These are phyloP conservation scores for Nicotiana undulata DNA, from an alignment of 257 asterid species.

Conservation along the genomic window DNA sequence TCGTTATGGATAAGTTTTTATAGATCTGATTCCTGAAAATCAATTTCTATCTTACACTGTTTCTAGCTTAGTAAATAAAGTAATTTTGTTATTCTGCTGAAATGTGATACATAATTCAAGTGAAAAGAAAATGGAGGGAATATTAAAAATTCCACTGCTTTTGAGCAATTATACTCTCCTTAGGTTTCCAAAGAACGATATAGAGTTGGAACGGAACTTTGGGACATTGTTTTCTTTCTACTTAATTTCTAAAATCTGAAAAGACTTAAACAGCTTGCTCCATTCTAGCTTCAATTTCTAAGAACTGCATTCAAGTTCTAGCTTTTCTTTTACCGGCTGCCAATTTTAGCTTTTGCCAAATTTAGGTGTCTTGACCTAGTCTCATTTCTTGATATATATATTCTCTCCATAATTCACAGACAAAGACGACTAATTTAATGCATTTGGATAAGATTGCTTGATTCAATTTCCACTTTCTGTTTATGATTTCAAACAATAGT, in stretches of 20 bases:
- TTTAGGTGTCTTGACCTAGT: neutral
- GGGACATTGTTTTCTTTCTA: neutral
- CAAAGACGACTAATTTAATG: neutral
- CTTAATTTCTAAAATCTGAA: neutral
- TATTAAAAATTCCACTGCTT: neutral
- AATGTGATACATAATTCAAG: neutral
- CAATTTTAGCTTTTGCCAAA: neutral
- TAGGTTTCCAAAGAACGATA: neutral
- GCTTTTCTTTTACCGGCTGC: neutral
- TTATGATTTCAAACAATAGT: neutral
- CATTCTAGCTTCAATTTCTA: neutral
- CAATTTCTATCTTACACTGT: neutral
- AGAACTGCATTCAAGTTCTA: neutral
- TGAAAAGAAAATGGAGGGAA: neutral
- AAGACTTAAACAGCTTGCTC: neutral
- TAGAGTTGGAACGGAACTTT: neutral
- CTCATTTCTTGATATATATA: neutral
- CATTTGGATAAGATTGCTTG: neutral
- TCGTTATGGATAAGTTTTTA: neutral
- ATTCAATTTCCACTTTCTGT: neutral
- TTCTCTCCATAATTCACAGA: neutral
- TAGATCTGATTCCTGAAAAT: neutral
- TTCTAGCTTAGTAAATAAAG: neutral
- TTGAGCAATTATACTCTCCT: neutral
- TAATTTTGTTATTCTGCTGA: neutral